Evolutionary conservation across 495 filamentous ascomycete species (phyloP), one percentile per base, ranked within the genome.

Genomic region (Baudoinia panamericana): DNA sequence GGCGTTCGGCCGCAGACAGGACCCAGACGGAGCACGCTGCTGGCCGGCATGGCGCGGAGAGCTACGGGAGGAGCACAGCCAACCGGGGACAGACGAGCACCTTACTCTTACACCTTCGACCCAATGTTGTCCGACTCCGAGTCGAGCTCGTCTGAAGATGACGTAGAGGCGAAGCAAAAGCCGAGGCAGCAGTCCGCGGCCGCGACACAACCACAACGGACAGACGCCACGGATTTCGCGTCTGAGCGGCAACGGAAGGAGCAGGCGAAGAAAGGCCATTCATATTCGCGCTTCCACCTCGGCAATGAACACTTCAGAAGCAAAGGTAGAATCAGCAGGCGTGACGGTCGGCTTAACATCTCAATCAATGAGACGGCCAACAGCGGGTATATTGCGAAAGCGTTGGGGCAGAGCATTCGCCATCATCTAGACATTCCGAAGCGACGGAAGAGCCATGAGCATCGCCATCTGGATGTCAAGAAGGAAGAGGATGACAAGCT

Each of bases 311-410:
- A 78, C 20, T 82, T 75, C 58, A 66, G 56, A 13, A 79, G 75
- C 1, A 71, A 67, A 24, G 80, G 79, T n/a, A 71, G 63, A 31
- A 66, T 84, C 10, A 75, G 70, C 0, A 76, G 72, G 55, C 65
- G 56, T n/a, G 81, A 84, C 53, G 81, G 80, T 5, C 66, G 81
- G 18, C 59, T 85, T 12, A 70, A 67, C 37, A 80, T 85, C 37
- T 72, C 70, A n/a, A 61, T 84, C 53, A 76, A 78, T 38, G 73
- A 82, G 52, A 74, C 71, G 2, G 68, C 64, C 36, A 75, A 76
- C 41, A 71, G 58, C 3, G 78, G 78, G 4, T 81, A 80, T 49
- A 59, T 81, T 26, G 76, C 76, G 16, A 79, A 79, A 50, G 74
- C 76, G n/a, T 61, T 82, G 1, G 80, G 78, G 6, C 66, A 69